Conservation (phyloP, 768 basidiomycete genomes). For the Boletus rufocinnamomeus region DNA sequence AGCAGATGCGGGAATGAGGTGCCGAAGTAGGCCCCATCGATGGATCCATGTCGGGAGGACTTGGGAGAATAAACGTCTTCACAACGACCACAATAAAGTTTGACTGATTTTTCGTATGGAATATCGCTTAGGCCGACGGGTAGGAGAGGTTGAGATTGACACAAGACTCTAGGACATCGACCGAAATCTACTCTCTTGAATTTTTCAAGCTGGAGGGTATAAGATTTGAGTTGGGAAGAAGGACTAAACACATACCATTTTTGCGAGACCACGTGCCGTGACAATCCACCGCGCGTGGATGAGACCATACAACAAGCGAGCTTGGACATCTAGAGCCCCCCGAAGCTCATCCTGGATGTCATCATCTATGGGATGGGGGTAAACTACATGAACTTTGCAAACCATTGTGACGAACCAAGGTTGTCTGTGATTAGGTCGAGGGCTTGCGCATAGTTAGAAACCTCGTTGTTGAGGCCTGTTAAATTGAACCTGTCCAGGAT, state of each 20-base stretch:
- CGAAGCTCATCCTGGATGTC: slow-evolving; percentile 93
- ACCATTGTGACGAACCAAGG: slow-evolving; percentile 62
- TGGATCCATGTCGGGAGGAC: slow-evolving; percentile 93
- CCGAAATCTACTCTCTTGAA: slow-evolving; percentile 99
- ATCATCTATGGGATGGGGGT: slow-evolving; percentile 59
- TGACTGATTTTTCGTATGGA: slow-evolving; percentile 98
- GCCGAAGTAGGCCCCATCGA: slow-evolving; percentile 98
- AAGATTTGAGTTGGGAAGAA: neutral
- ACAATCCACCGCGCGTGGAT: slow-evolving; percentile 98
- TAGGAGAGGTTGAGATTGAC: slow-evolving; percentile 91
- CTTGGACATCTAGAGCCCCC: slow-evolving; percentile 90
- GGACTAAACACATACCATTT: slow-evolving; percentile 70
- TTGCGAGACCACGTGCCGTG: slow-evolving; percentile 87
- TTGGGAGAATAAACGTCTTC: slow-evolving; percentile 99
- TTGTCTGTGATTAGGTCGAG: slow-evolving; percentile 96
- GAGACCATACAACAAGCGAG: slow-evolving; percentile 89
- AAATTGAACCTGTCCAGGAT: slow-evolving; percentile 98
- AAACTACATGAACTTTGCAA: neutral
- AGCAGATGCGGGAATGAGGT: slow-evolving; percentile 97
- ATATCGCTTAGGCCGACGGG: slow-evolving; percentile 96
- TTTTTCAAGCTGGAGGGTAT: slow-evolving; percentile 74
- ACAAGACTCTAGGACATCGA: slow-evolving; percentile 95
- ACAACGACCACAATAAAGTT: slow-evolving; percentile 97
- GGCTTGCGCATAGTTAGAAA: slow-evolving; percentile 91
- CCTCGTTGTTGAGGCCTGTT: slow-evolving; percentile 95